These are phyloP conservation scores for Kluyveromyces nonfermentans DNA, from an alignment of 805 yeast species.

Conservation along the genomic window DNA sequence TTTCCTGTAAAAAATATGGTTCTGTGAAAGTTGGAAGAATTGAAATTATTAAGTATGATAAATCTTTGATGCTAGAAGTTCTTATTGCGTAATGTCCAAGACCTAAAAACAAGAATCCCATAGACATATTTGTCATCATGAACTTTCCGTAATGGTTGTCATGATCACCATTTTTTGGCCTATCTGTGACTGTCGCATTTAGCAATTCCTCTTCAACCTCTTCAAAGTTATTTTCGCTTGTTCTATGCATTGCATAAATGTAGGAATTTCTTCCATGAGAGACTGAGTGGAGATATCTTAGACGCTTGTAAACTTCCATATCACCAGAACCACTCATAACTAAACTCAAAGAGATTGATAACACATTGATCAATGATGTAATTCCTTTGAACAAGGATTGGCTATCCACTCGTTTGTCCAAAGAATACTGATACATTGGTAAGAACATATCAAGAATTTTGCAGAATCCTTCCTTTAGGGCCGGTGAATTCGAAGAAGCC, in stretches of 20 bases:
- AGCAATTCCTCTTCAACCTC: constrained; percentile 6
- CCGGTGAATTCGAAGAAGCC: constrained; percentile 57
- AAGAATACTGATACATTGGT: constrained; percentile 27
- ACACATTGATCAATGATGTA: constrained; percentile 44
- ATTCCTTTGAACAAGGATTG: constrained; percentile 44
- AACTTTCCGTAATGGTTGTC: constrained; percentile 53
- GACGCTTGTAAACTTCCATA: constrained; percentile 60
- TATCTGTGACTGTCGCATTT: constrained; percentile 1
- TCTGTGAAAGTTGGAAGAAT: constrained; percentile 47
- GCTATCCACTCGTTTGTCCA: constrained; percentile 46
- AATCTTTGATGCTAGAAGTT: constrained; percentile 38
- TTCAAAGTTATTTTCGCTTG: not conserved
- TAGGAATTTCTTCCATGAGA: constrained; percentile 31
- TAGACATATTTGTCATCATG: constrained; percentile 68
- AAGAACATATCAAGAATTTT: constrained; percentile 21
- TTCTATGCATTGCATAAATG: constrained; percentile 9
- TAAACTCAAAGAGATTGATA: constrained; percentile 57
- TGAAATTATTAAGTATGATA: constrained; percentile 47
- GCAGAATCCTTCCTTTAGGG: constrained; percentile 40
- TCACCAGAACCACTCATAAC: constrained; percentile 93
- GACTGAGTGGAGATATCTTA: constrained; percentile 59
- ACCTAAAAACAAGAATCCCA: constrained; percentile 84
- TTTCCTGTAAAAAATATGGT: constrained; percentile 62
- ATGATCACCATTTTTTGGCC: constrained; percentile 8
- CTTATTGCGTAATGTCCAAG: constrained; percentile 85